Base-by-base conservation (phyloP, 2,329 filamentous ascomycete species). In the Esteya vermicola region DNA sequence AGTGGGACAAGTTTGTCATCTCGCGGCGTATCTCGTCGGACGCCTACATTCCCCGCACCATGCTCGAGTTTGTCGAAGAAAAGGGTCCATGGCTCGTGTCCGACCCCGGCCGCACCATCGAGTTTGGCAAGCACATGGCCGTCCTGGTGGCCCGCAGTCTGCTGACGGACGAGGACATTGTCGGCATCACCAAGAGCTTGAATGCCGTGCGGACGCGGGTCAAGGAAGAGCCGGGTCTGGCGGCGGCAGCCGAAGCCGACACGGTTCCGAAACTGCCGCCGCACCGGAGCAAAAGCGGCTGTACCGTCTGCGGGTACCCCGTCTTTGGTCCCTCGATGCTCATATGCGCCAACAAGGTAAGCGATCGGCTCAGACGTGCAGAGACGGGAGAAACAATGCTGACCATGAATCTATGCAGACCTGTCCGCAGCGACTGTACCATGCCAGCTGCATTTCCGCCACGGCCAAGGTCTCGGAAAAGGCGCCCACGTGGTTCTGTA, bases 1-100 rank as follows among this genome's bases (percentile, higher is more conserved):
- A 70, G 45, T 77, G 72, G 72, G 71, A 75, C 44, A 60, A 63
- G 1, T 74, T 68, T 47, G 65, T 73, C 35, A 61, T 71, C 9
- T 58, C 58, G 33, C 62, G 68, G 47, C 65, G 62, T 40, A 55
- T 75, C 35, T 68, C 66, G 6, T 67, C 69, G 5, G 62, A 63
- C 23, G 63, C 65, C 4, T 72, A 69, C 48, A 59, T 76, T 12
- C 62, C 69, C 10, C 61, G 62, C 4, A 60, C 64, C 16, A 72
- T 73, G 58, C 50, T 71, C 32, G 59, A 57, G 20, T 77, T 76
- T 50, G 56, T 71, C 30, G 54, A 59, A 38, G 56, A 64, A 16
- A 71, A 71, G 50, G 64, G 64, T 1, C 34, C 51, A 4, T 77
- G 72, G 72, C 54, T 77, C n/a, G 59, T 63, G 9, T 59, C 59